Evolutionary conservation across 345 rosid species (phyloP).

Genomic region (Corchorus capsularis): DNA sequence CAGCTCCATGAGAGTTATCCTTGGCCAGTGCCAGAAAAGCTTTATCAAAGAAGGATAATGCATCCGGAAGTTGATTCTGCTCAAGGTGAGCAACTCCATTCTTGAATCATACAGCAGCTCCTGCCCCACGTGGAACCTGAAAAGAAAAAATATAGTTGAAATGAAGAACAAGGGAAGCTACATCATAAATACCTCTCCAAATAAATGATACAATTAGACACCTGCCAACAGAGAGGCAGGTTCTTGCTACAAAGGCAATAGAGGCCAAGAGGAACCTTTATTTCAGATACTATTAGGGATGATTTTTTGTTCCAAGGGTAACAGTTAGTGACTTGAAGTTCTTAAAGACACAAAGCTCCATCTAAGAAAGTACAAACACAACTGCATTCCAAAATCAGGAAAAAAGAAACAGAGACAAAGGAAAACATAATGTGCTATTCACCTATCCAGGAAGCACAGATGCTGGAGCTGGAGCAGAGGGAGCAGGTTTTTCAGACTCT

Average conservation of each 20-base stretch:
- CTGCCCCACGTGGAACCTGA: slow-evolving; percentile 96
- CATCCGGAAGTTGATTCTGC: slow-evolving; percentile 97
- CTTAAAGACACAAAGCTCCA: not conserved
- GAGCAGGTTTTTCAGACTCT: slow-evolving; percentile 66
- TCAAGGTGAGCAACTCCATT: slow-evolving; percentile 95
- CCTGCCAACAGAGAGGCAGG: not conserved
- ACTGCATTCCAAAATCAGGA: not conserved
- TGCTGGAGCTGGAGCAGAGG: slow-evolving; percentile 32
- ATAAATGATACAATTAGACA: not conserved
- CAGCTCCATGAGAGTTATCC: slow-evolving; percentile 95
- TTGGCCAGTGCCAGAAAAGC: slow-evolving; percentile 96
- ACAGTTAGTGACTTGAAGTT: not conserved
- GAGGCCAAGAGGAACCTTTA: not conserved
- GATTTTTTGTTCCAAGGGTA: too few relatives aligned
- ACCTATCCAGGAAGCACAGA: slow-evolving; percentile 98
- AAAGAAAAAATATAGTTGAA: slow-evolving; percentile 11
- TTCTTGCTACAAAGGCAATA: slow-evolving; percentile 6
- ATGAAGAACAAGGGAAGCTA: not conserved
- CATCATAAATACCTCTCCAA: not conserved
- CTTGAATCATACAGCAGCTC: slow-evolving; percentile 91
- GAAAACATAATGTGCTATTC: slow-evolving; percentile 9
- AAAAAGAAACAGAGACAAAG: slow-evolving; percentile 2
- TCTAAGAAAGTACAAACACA: not conserved
- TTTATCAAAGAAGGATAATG: slow-evolving; percentile 92
- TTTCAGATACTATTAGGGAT: not conserved